Conservation (phyloP, 805 yeast genomes). For the Candida sanyiensis region DNA sequence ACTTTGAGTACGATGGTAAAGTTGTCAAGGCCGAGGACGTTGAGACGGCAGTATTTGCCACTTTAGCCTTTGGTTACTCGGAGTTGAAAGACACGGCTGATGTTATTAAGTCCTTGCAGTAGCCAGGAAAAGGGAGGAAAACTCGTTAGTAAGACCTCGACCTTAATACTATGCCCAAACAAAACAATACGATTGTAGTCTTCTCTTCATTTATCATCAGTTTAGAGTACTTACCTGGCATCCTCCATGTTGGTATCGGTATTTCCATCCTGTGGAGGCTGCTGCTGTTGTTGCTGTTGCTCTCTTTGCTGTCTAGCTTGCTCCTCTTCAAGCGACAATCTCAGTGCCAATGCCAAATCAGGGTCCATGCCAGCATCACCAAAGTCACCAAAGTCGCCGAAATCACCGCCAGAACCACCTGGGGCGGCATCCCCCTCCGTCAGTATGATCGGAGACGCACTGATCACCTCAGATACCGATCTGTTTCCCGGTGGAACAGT, state of each 20-base stretch:
- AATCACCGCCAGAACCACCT: constrained; percentile 35
- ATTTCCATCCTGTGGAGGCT: constrained; percentile 2
- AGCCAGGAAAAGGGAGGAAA: not conserved
- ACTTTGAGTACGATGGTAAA: constrained; percentile 15
- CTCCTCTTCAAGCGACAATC: constrained; percentile 93
- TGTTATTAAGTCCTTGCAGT: constrained; percentile 6
- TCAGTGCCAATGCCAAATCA: constrained; percentile 90
- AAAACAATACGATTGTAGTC: too few relatives aligned
- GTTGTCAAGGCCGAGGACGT: constrained; percentile 12
- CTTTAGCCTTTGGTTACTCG: constrained; percentile 15
- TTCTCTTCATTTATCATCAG: not conserved
- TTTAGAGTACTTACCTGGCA: constrained; percentile 2
- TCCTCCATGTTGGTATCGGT: constrained; percentile 9
- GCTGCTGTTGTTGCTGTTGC: constrained; percentile 9
- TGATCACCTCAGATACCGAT: constrained; percentile 74
- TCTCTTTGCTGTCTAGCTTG: constrained; percentile 84
- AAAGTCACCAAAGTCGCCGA: constrained; percentile 50
- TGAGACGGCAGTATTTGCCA: constrained; percentile 14
- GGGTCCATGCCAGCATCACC: constrained; percentile 94
- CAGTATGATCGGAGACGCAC: constrained; percentile 65
- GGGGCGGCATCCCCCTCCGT: constrained; percentile 47
- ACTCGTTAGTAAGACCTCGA: too few relatives aligned
- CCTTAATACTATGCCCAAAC: not conserved
- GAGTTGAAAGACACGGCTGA: constrained; percentile 10
- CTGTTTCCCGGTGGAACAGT: constrained; percentile 87